Conservation (phyloP, 2,329 filamentous ascomycete species). For the Fusarium penzigii region DNA sequence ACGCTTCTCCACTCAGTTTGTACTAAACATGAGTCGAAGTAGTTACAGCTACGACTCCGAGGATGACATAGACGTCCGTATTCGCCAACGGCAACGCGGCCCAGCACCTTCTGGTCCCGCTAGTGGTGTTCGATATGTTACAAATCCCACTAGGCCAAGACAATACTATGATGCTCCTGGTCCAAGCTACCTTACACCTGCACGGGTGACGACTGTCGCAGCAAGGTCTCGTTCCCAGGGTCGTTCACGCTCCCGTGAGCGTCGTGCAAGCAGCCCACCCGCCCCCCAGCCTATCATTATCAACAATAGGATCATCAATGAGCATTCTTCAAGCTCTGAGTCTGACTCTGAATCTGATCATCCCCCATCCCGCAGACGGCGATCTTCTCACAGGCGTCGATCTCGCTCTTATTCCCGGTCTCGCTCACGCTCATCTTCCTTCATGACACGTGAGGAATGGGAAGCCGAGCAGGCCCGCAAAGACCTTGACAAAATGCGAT, state of each 20-base stretch:
- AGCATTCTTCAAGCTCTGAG: slow-evolving; percentile 39
- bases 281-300: slow-evolving; percentile 51
- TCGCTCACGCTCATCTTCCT: slow-evolving; percentile 39
- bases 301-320: slow-evolving; percentile 57
- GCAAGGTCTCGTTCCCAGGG: slow-evolving; percentile 41
- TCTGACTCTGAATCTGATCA: slow-evolving; percentile 35
- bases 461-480: slow-evolving; percentile 41
- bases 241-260: slow-evolving; percentile 51
- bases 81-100: slow-evolving; percentile 39
- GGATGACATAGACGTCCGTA: slow-evolving; percentile 55
- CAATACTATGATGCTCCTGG: slow-evolving; percentile 43
- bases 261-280: slow-evolving; percentile 45
- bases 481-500: slow-evolving; percentile 47
- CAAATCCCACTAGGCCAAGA: slow-evolving; percentile 40
- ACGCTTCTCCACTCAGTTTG: background rate
- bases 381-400: slow-evolving; percentile 28
- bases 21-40: slow-evolving; percentile 29
- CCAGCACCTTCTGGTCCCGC: slow-evolving; percentile 32
- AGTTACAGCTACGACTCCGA: slow-evolving; percentile 53
- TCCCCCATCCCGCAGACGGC: slow-evolving; percentile 26
- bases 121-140: slow-evolving; percentile 48
- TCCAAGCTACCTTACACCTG: slow-evolving; percentile 45
- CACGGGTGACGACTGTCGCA: slow-evolving; percentile 47
- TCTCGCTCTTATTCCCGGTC: slow-evolving; percentile 30
- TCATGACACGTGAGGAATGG: slow-evolving; percentile 46